Conservation (phyloP, 345 rosid genomes). For the Physaria fendleri region DNA sequence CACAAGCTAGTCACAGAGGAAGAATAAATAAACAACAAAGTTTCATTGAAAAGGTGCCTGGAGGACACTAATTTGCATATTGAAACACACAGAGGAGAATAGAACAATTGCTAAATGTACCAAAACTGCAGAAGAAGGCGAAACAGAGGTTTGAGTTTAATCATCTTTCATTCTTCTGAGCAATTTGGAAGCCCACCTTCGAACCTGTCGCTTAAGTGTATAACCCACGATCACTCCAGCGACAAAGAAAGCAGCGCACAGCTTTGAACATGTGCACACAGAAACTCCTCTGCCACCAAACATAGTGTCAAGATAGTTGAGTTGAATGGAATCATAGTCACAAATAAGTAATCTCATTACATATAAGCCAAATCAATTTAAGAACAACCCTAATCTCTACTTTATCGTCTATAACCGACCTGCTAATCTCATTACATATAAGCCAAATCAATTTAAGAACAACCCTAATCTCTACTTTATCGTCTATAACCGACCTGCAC, state of each 20-base stretch:
- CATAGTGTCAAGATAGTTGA: not conserved
- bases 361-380: not conserved
- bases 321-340: not conserved
- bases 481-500: not conserved
- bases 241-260: constrained; percentile 63
- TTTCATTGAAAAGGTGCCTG: not conserved
- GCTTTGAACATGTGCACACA: constrained; percentile 68
- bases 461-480: not conserved
- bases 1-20: not conserved
- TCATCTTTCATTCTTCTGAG: constrained; percentile 63
- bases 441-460: not conserved
- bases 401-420: not conserved
- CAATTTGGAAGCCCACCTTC: constrained; percentile 64
- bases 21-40: not conserved
- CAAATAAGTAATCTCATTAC: not conserved
- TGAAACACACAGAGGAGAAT: not conserved
- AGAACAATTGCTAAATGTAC: too few relatives aligned
- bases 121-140: not conserved
- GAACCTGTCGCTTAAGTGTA: constrained; percentile 65
- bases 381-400: not conserved
- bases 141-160: constrained; percentile 22
- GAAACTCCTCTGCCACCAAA: constrained; percentile 52
- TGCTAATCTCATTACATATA: not conserved
- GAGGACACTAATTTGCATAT: not conserved
- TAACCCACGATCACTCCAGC: constrained; percentile 77